These are phyloP conservation scores for Vanilla planifolia DNA, from an alignment of 106 monocot species.

Conservation along the genomic window DNA sequence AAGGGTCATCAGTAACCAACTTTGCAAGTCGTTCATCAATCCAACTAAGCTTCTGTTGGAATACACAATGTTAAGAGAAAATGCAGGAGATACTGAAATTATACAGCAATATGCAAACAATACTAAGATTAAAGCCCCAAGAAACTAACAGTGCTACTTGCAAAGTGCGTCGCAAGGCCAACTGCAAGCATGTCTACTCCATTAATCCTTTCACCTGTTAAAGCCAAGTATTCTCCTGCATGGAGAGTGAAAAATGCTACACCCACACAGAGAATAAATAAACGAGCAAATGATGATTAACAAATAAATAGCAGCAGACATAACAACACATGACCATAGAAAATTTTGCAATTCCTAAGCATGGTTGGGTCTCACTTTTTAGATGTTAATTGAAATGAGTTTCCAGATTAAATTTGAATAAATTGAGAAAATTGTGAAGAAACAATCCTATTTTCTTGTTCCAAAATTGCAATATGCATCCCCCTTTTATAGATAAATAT, in stretches of 20 bases:
- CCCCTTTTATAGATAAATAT: too few relatives aligned
- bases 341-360: not conserved
- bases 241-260: not conserved
- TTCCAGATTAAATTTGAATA: not conserved
- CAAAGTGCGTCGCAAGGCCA: conserved; percentile 93
- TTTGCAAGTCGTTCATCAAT: conserved; percentile 81
- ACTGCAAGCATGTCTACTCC: conserved; percentile 85
- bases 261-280: not conserved
- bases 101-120: not conserved
- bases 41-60: conserved; percentile 59
- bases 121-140: conserved; percentile 1
- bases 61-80: not conserved
- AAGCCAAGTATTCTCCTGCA: conserved; percentile 88
- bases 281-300: not conserved
- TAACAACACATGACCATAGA: too few relatives aligned
- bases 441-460: too few relatives aligned
- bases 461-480: too few relatives aligned
- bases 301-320: not conserved
- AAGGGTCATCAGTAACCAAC: conserved; percentile 92
- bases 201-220: conserved; percentile 90
- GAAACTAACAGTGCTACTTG: conserved; percentile 55
- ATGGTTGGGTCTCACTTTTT: not conserved
- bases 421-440: too few relatives aligned
- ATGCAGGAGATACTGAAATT: not conserved
- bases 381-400: not conserved